Percentiles rank a stretch among this genome's conserved stretches.
Conservation (phyloP, 2,329 filamentous ascomycete species). For the Westerdykella sp. region DNA sequence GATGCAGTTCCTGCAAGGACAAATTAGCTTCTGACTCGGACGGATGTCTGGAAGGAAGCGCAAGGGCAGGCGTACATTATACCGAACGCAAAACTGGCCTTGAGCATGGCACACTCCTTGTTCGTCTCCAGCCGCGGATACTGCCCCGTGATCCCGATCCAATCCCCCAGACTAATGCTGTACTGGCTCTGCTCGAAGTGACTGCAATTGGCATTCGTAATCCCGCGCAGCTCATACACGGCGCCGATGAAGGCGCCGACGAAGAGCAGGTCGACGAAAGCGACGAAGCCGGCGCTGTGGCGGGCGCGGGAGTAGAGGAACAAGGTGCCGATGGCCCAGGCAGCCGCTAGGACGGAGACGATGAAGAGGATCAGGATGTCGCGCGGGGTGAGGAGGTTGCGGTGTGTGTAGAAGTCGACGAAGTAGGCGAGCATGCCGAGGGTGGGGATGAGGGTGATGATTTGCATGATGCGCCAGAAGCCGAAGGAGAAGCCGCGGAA, state of each 20-base stretch:
- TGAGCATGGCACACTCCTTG: constrained; percentile 87
- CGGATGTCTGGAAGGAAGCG: no score
- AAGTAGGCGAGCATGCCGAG: constrained; percentile 58
- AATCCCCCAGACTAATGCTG: constrained; percentile 52
- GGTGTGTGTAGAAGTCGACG: constrained; percentile 52
- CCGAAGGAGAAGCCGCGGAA: constrained; percentile 55
- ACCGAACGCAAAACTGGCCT: constrained; percentile 79
- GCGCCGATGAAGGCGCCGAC: constrained; percentile 58
- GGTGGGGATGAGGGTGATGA: constrained; percentile 57
- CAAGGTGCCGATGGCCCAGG: constrained; percentile 56
- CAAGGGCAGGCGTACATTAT: constrained; percentile 60
- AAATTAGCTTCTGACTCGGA: constrained; percentile 8
- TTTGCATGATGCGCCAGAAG: constrained; percentile 55
- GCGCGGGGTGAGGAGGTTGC: constrained; percentile 53
- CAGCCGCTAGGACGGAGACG: constrained; percentile 54
- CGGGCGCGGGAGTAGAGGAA: constrained; percentile 54
- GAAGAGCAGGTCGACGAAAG: constrained; percentile 56
- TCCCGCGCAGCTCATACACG: constrained; percentile 53
- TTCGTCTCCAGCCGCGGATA: constrained; percentile 51
- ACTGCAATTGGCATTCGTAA: constrained; percentile 61
- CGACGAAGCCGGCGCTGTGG: constrained; percentile 55
- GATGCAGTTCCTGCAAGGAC: constrained; percentile 31
- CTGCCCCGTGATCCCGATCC: constrained; percentile 48
- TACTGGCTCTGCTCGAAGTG: constrained; percentile 49
- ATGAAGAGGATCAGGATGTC: constrained; percentile 62